Evolutionary conservation across 805 yeast species (phyloP), one percentile per base, ranked within the genome.

Genomic region (Brettanomyces nanus): DNA sequence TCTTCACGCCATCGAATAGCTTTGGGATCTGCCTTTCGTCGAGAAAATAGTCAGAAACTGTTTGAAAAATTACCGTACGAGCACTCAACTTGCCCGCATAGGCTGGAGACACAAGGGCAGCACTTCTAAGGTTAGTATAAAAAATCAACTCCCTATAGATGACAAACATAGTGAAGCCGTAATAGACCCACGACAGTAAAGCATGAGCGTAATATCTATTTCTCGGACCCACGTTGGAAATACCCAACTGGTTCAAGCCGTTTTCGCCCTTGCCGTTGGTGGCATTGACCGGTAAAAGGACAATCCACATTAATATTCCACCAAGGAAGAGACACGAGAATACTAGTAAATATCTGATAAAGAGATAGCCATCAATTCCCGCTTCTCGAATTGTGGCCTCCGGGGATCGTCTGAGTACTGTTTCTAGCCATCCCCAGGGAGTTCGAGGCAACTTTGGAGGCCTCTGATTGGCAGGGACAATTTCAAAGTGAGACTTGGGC

Each of bases 321-420:
- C 76, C 62, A 1, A 77, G 66, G 40, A 78, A 74, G 29, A 77
- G 54, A 5, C 64, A 43, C 10, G 73, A 63, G 45, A 85, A 63
- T 27, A 82, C 51, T 35, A 73, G 68, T 21, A 92, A 58, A 54
- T 83, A 92, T 46, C 98, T 69, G 44, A 87, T 62, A 58, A 89
- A 90, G 54, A 92, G 80, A 63, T 85, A 90, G 4, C 96, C 97
- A 56, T 90, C 97, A n/a, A 90, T 56, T 14, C 97, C 97, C 17
- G 92, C 81, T 51, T 90, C 94, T 46, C 80, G 78, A 42, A 90
- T 75, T 39, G 89, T 68, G 52, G 84, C 84, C 34, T 81, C 64
- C 39, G 84, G 87, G 1, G 85, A 75, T 52, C 83, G 79, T 34
- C 70, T 61, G 35, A 84, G 49, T 21, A 90, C 54, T 5, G 80